phyloP scores from a whole-genome alignment of 441 rosid genomes.

The Pelargonium australe region DNA sequence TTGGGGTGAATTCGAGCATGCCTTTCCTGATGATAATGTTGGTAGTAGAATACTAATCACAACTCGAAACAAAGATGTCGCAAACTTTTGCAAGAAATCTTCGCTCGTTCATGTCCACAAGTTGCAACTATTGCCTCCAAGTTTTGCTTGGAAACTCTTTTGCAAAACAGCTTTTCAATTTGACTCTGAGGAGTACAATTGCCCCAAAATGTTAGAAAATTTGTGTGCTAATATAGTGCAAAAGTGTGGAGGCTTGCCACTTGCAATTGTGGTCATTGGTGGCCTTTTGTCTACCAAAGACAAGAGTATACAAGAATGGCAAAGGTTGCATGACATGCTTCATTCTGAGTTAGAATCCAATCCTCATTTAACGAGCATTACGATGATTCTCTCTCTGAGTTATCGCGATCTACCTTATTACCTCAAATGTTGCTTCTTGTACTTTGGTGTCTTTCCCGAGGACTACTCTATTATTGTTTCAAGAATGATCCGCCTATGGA shows the following conservation, averaged over 20 bases:
- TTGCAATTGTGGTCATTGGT: constrained; percentile 12
- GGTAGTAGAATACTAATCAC: background rate
- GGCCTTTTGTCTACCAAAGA: constrained; percentile 7
- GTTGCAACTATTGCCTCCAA: background rate
- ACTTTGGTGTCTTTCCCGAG: constrained; percentile 6
- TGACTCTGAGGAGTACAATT: background rate
- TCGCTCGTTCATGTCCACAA: background rate
- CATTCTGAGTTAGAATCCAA: background rate
- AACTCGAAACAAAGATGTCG: background rate
- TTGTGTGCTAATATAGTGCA: background rate
- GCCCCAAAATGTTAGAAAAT: background rate
- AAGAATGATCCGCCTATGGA: constrained; percentile 10
- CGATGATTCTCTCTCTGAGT: background rate
- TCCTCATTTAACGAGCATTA: background rate
- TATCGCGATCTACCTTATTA: constrained; percentile 4
- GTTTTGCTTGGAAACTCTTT: background rate
- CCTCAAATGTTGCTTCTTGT: constrained; percentile 13
- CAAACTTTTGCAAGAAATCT: too few relatives aligned
- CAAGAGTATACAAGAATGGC: background rate
- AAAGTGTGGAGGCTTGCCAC: constrained; percentile 16
- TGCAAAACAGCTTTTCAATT: background rate
- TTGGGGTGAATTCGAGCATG: background rate
- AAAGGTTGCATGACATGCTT: background rate
- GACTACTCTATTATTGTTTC: background rate
- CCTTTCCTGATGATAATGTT: background rate